A percentile compares a stretch with the other conserved stretches of the same genome.
Evolutionary conservation across 2,329 filamentous ascomycete species (phyloP).

Genomic region (Neonectria coccinea): DNA sequence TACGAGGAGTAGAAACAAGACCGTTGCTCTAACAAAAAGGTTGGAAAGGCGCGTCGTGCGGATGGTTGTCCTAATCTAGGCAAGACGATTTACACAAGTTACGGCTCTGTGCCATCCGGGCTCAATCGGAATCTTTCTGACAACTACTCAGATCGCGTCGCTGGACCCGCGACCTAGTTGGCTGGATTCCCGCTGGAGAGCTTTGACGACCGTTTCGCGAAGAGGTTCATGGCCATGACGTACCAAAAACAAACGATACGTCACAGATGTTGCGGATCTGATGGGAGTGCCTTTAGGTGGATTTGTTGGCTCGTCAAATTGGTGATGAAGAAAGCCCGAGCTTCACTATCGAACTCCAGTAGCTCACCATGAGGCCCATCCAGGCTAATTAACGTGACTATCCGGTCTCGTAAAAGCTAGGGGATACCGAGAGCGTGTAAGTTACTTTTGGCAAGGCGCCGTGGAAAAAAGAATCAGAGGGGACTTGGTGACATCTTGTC

Average conservation of each 20-base stretch:
- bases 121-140: neutral
- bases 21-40: conserved; percentile 2
- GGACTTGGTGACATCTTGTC: neutral
- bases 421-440: neutral
- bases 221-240: neutral
- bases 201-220: too few species aligned
- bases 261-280: neutral
- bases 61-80: neutral
- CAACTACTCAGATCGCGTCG: neutral
- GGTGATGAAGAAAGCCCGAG: neutral
- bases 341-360: neutral
- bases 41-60: neutral
- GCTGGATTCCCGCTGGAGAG: neutral
- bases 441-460: neutral
- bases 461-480: too few species aligned
- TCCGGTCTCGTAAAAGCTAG: neutral
- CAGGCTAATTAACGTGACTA: neutral
- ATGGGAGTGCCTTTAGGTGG: neutral
- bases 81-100: neutral
- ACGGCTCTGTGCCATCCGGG: neutral
- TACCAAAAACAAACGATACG: neutral
- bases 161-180: neutral
- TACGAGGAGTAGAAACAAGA: neutral
- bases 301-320: neutral
- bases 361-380: neutral